A percentile compares a stretch with the other conserved stretches of the same genome.
Evolutionary conservation across 371 early-diverging fungal species (phyloP).

Genomic region (Mucor saturninus): DNA sequence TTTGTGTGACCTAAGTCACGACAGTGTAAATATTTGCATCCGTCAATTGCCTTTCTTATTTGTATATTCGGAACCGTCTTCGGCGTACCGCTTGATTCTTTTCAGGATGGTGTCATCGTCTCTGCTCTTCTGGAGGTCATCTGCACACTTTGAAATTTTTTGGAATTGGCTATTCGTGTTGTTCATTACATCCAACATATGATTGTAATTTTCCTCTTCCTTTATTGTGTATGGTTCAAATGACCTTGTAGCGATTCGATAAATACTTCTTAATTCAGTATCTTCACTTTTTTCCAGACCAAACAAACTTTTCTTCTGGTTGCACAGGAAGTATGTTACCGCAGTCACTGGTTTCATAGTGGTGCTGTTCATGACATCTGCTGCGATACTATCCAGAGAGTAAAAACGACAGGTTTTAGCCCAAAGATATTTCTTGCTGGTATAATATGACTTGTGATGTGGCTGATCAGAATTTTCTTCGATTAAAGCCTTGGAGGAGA

Average conservation of each 20-base stretch:
- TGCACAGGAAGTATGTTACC: constrained; percentile 24
- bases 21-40: too few species aligned
- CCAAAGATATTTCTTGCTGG: constrained; percentile 18
- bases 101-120: constrained; percentile 7
- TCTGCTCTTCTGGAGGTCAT: constrained; percentile 8
- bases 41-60: too few species aligned
- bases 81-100: constrained; percentile 27
- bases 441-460: constrained; percentile 20
- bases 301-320: constrained; percentile 26
- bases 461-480: constrained; percentile 14
- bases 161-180: constrained; percentile 21
- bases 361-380: constrained; percentile 10
- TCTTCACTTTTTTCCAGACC: constrained; percentile 27
- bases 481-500: constrained; percentile 19
- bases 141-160: constrained; percentile 20
- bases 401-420: constrained; percentile 23
- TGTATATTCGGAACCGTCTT: constrained; percentile 22
- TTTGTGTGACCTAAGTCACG: too few species aligned
- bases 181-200: constrained; percentile 21
- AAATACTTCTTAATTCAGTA: constrained; percentile 21
- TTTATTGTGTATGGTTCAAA: constrained; percentile 24
- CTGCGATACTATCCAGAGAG: constrained; percentile 18
- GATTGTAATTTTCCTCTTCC: constrained; percentile 20
- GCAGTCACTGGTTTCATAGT: constrained; percentile 17
- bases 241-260: constrained; percentile 20